phyloP scores from a whole-genome alignment of 225 moss, liverwort and hornwort species.

The Marchantia polymorpha region DNA sequence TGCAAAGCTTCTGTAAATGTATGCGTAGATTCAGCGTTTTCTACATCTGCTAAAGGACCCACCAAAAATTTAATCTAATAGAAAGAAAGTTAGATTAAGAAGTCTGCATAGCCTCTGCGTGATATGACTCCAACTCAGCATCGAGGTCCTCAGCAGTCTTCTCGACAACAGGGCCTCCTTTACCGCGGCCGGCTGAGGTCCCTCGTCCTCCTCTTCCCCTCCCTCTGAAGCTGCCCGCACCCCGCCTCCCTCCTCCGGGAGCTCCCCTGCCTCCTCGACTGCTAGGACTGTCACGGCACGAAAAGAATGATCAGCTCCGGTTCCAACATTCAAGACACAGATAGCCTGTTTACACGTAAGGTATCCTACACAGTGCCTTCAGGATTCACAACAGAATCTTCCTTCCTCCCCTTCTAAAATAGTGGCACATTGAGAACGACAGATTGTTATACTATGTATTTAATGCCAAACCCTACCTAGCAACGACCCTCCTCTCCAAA shows the following conservation, averaged over 20 bases:
- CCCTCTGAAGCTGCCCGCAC: conserved; percentile 40
- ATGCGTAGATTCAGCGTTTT: conserved; percentile 1
- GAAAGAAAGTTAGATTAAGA: conserved; percentile 14
- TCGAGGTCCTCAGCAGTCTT: conserved; percentile 83
- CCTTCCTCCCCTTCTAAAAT: background rate
- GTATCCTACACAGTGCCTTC: background rate
- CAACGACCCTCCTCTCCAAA: conserved; percentile 39
- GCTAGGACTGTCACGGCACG: conserved; percentile 25
- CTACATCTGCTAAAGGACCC: conserved; percentile 11
- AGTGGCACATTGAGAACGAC: conserved; percentile 1
- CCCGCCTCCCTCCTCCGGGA: conserved; percentile 40
- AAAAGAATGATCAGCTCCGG: background rate
- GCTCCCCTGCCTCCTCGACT: conserved; percentile 36
- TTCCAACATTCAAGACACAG: background rate
- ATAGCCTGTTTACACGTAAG: background rate
- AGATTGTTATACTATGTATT: background rate
- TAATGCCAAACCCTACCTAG: conserved; percentile 40
- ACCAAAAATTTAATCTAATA: conserved; percentile 26
- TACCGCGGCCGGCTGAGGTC: conserved; percentile 32
- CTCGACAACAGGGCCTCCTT: conserved; percentile 35
- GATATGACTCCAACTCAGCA: conserved; percentile 84
- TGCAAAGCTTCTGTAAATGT: background rate
- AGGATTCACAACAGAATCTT: background rate
- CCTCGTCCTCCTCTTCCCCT: conserved; percentile 61
- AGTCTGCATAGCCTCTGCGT: conserved; percentile 85